Evolutionary conservation across 768 basidiomycete species (phyloP), one percentile per base, ranked within the genome.

Genomic region (Podaxis sp.): DNA sequence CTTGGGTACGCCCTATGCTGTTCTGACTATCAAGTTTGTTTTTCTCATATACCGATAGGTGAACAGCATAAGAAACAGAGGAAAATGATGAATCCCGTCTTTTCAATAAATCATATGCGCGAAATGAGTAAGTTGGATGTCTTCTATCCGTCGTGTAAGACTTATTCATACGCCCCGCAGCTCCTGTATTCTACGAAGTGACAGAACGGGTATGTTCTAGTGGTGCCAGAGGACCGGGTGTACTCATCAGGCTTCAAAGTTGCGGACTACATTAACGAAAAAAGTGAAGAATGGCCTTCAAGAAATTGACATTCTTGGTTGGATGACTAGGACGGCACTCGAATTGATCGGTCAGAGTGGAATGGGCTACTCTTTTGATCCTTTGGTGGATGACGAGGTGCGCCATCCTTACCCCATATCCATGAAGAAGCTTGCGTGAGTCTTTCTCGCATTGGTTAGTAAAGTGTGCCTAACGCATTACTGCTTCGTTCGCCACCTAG

Each of bases 11-110:
- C 53, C 3, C n/a, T 17, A 20, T 10, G 1, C 8, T 33, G n/a
- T 11, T 38, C 28, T 41, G 20, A 30, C 17, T 41, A 46, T 4
- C 28, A 53, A 11, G 48, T 15, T 12, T n/a, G 17, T 17, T 8
- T 17, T 20, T 3, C 46, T 37, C n/a, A 28, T 24, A 6, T 36
- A 41, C 15, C 53, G 8, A 13, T 22, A 61, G 66, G 66, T 24
- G 56, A 62, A 26, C 63, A 64, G 37, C 66, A 66, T 20, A 28
- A 30, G 30, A 64, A 55, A 38, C 77, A 78, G 62, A 71, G 76
- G n/a, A 77, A 74, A 58, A 68, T 78, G 60, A 62, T 78, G 30
- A 78, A 75, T 58, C 77, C 77, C 1, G 72, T 77, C 5, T 78
- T 78, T 61, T 73, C 75, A 4, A 64, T 66, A 15, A 67, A 66